Conservation (phyloP, 192 early-diverging fungal genomes). For the Jimgerdemannia flammicorona region DNA sequence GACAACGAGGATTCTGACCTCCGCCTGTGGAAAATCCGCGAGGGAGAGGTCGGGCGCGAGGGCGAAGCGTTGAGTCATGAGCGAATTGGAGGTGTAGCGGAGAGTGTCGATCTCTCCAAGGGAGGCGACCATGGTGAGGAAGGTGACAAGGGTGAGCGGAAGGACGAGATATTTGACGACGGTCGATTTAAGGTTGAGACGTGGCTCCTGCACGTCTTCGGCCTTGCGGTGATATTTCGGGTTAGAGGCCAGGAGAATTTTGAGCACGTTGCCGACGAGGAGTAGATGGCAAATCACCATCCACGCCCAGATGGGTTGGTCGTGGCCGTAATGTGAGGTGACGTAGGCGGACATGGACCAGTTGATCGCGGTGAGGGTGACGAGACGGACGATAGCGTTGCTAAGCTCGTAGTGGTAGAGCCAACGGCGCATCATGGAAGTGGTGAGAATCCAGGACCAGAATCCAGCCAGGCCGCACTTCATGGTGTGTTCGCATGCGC, state of each 20-base stretch:
- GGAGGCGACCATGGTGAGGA: slow-evolving; percentile 50
- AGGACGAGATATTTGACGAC: slow-evolving; percentile 36
- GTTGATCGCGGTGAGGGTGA: slow-evolving; percentile 45
- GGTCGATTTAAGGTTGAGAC: slow-evolving; percentile 28
- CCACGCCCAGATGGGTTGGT: slow-evolving; percentile 56
- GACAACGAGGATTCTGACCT: slow-evolving; percentile 47
- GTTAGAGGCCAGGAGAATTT: slow-evolving; percentile 24
- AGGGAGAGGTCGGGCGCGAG: slow-evolving; percentile 22
- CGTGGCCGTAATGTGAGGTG: slow-evolving; percentile 42
- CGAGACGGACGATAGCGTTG: slow-evolving; percentile 46
- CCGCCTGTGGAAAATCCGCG: slow-evolving; percentile 24
- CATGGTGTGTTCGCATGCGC: neutral
- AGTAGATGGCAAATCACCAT: slow-evolving; percentile 46
- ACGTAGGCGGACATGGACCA: slow-evolving; percentile 52
- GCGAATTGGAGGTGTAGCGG: slow-evolving; percentile 25
- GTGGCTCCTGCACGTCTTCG: slow-evolving; percentile 19
- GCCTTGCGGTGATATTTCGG: slow-evolving; percentile 28
- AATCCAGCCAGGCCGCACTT: slow-evolving; percentile 52
- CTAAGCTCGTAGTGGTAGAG: slow-evolving; percentile 52
- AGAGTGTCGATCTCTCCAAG: slow-evolving; percentile 42
- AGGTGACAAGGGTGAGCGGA: slow-evolving; percentile 43
- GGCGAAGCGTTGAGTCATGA: slow-evolving; percentile 27
- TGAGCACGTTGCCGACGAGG: slow-evolving; percentile 35
- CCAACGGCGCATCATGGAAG: slow-evolving; percentile 53
- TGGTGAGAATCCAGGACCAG: slow-evolving; percentile 54